Evolutionary conservation across 495 filamentous ascomycete species (phyloP).

Genomic region (Amorphotheca resinae): DNA sequence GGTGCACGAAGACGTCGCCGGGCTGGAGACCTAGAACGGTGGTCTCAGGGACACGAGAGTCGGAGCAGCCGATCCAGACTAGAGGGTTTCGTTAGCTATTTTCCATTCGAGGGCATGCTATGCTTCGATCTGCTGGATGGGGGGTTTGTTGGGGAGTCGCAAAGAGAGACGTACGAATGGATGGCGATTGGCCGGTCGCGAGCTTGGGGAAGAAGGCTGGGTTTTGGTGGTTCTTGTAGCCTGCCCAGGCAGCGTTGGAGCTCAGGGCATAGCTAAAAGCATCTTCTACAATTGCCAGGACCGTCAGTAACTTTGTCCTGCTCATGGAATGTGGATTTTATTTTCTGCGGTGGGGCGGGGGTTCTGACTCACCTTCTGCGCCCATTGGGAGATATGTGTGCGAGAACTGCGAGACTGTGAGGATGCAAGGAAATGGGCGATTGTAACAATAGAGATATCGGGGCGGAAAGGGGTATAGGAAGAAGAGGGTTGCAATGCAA

Average conservation of each 20-base stretch:
- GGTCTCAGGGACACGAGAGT: slow-evolving; percentile 81
- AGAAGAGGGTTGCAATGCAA: too few relatives aligned
- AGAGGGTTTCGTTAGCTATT: slow-evolving; percentile 1
- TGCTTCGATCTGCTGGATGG: background rate
- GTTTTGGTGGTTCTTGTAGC: slow-evolving; percentile 48
- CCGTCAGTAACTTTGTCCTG: background rate
- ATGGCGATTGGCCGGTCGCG: slow-evolving; percentile 54
- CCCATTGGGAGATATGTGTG: background rate
- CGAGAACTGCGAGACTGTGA: background rate
- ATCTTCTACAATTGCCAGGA: slow-evolving; percentile 24
- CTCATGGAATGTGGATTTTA: background rate
- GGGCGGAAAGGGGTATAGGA: too few relatives aligned
- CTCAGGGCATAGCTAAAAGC: slow-evolving; percentile 41
- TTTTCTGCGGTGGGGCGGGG: background rate
- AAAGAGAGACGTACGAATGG: slow-evolving; percentile 42
- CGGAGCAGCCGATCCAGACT: slow-evolving; percentile 89
- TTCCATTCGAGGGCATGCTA: too few relatives aligned
- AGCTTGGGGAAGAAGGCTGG: slow-evolving; percentile 62
- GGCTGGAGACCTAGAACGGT: slow-evolving; percentile 68
- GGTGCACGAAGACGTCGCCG: slow-evolving; percentile 86
- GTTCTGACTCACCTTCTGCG: background rate
- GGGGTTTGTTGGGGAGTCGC: slow-evolving; percentile 4
- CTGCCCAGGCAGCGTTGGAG: slow-evolving; percentile 62
- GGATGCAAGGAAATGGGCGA: background rate
- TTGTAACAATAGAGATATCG: too few relatives aligned